Base-by-base conservation (phyloP, 768 basidiomycete species). In the Tricholoma hemisulphureum region DNA sequence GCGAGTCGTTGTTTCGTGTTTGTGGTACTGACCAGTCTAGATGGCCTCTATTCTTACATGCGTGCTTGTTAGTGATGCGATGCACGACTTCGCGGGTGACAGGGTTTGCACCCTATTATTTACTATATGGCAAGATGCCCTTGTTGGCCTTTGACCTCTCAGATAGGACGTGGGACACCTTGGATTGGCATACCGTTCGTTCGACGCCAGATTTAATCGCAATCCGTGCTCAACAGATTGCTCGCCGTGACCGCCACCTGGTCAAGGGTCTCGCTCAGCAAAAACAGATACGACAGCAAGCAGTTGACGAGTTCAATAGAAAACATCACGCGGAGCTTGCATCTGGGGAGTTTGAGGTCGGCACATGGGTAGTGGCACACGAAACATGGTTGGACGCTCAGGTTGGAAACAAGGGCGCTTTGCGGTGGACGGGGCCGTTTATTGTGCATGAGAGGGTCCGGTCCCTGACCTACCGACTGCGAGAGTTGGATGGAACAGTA, bases 361-460 rank as follows among this genome's bases (percentile, higher is more conserved):
- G 73, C 0, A 70, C 68, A 26, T 73, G 67, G 63, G 73, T 75
- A 0, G 61, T 71, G 14, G 28, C 70, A 1, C 69, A 70, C 23
- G 67, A 75, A 60, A 69, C 73, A 0, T 63, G 65, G 59, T 43
- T 73, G 0, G 71, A 73, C 46, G 48, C 58, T 0, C 70, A 69
- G 53, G 65, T 67, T 11, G 72, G 72, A 0, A 66, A 69, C 49
- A 72, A 74, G 59, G 65, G 65, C 0, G 45, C 58, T 16, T 65
- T 65, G 46, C 43, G 64, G 0, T 74, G 71, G 68, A 61, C 68
- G 1, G 73, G 74, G 0, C 73, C 72, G 0, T 65, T 37, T 6
- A 67, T 73, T 9, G 62, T 73, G 24, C 65, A 69, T 52, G 53
- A 60, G 21, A 60, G 57, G 34, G 54, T 53, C 11, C 41, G 20